Conservation (phyloP, 192 early-diverging fungal species). For the Coemansia sp. region DNA sequence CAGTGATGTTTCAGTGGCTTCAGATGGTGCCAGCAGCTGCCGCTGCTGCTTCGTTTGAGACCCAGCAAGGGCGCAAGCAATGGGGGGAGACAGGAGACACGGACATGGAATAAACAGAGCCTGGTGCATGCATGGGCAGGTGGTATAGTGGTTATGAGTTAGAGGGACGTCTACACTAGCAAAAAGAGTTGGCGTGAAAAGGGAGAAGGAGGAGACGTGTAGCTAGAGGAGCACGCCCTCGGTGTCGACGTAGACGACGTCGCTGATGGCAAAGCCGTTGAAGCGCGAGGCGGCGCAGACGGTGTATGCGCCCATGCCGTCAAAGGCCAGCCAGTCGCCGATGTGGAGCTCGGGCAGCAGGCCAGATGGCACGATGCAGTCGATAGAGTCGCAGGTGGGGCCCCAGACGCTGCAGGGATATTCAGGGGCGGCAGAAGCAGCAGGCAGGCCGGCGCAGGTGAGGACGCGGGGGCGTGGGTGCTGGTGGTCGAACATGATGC, state of each 20-base stretch:
- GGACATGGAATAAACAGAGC: conserved; percentile 1
- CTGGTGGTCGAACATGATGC: conserved; percentile 96
- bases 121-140: neutral
- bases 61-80: too few relatives aligned
- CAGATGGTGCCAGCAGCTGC: too few relatives aligned
- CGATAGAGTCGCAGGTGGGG: conserved; percentile 98
- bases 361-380: conserved; percentile 74
- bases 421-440: neutral
- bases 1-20: too few relatives aligned
- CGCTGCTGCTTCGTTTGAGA: too few relatives aligned
- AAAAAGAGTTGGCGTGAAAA: neutral
- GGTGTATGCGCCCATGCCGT: conserved; percentile 98
- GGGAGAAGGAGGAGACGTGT: neutral
- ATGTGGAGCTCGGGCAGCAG: conserved; percentile 80
- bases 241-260: conserved; percentile 86
- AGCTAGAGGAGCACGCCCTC: conserved; percentile 25
- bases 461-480: conserved; percentile 71
- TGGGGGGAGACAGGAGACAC: too few relatives aligned
- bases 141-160: conserved; percentile 22
- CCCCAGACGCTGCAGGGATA: conserved; percentile 84
- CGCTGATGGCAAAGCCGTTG: conserved; percentile 84
- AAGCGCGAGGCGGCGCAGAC: conserved; percentile 83
- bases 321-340: conserved; percentile 96
- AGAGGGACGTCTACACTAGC: neutral
- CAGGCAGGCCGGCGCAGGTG: conserved; percentile 46